Evolutionary conservation across 179 eudicot species (phyloP), one percentile per base, ranked within the genome.

Genomic region (Beta macrorhiza): DNA sequence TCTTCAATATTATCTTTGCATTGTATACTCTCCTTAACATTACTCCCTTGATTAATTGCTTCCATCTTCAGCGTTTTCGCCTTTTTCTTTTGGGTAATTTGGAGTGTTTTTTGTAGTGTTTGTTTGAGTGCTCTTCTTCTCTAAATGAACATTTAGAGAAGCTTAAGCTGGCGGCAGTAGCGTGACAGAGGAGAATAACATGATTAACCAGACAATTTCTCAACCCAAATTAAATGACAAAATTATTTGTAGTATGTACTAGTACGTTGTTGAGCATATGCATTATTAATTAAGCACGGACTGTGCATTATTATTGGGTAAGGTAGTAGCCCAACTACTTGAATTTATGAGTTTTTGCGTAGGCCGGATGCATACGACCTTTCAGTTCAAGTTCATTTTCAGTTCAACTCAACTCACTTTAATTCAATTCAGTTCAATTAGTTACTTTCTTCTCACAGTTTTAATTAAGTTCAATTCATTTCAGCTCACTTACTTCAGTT

Each of bases 1-100:
- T 91, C 93, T 65, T 76, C 86, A 6, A 70, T 72, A 6, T 49
- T 77, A 10, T 42, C 72, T 37, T 1, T 56, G 7, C 77, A n/a
- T 49, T 72, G 58, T 7, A 72, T 72, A 14, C 2, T 51, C n/a
- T 72, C 76, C 76, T 72, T 72, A 9, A 5, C 45, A 52, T 51
- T 25, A 72, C 45, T 72, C 22, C 53, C 73, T 69, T 69, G 49
- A 44, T 17, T 5, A 4, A 20, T 17, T 17, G 12, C 73, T 44
- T 69, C 49, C 73, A 69, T 69, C 16, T 44, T 15, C 22, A 14
- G 4, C 22, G 6, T 12, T 17, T 69, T 44, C 12, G 0, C 20
- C 9, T 44, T 16, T 15, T 69, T 25, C 25, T 44, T 69, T 7
- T 42, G 44, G 5, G 17, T 58, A 6, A 2, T 58, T 58, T 13